Evolutionary conservation across 2,329 filamentous ascomycete genomes (phyloP), one percentile per base, ranked within the genome.

Genomic region (Tolypocladium capitatum): DNA sequence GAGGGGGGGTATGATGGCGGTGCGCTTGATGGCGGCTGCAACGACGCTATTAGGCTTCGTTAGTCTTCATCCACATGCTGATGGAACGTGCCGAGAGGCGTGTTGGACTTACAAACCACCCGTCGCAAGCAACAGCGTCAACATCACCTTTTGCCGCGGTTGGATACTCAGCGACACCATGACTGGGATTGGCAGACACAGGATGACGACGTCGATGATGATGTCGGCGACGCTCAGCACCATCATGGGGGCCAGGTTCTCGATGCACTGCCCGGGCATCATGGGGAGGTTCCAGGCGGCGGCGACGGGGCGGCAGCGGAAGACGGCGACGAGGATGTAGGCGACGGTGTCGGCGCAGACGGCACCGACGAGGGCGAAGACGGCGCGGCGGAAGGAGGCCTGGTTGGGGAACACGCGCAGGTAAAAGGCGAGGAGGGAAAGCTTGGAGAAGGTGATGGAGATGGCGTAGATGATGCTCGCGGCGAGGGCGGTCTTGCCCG

Each of bases 161-260:
- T 73, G 70, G 7, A 76, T 72, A 48, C 72, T 64, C 3, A 77
- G 64, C 2, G 63, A 63, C 0, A 66, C 58, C 0, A 75, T 60
- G 1, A 71, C 67, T 1, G 60, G 62, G 33, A 75, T 59, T 1
- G 72, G 72, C 1, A 75, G 59, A 0, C 60, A 45, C 7, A 74
- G 60, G 35, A 75, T 68, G 55, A 67, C 68, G 32, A 69, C 49
- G 48, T 75, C 72, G 4, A 72, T 67, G 6, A 71, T 8, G 34
- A 75, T 73, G 53, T 73, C 73, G 53, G 55, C 55, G 18, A 56
- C 46, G 5, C 52, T 55, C 1, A 61, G 54, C 1, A 52, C 56
- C 31, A 61, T 48, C 44, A 59, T 56, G 0, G 53, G 59, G 1
- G 56, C 59, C 0, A 68, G 66, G 1, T 61, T 62, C 33, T 68